These are phyloP conservation scores for Boletus hoseneyae DNA, from an alignment of 1,284 basidiomycete species.

Conservation along the genomic window DNA sequence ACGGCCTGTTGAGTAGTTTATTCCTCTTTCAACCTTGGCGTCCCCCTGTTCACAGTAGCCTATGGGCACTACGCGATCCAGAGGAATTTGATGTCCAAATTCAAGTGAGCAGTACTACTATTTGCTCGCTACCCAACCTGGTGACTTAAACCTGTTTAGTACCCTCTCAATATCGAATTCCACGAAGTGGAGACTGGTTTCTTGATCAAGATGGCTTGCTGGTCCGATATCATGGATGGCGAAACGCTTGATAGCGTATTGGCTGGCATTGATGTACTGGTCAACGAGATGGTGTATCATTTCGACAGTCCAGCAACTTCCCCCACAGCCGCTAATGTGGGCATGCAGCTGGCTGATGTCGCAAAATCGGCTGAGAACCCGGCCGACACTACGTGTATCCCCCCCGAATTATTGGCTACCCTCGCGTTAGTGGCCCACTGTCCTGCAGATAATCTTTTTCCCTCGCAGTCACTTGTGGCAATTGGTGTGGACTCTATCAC, in stretches of 20 bases:
- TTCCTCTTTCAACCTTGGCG: constrained; percentile 45
- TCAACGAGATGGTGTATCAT: constrained; percentile 30
- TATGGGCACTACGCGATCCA: constrained; percentile 38
- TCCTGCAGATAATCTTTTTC: constrained; percentile 25
- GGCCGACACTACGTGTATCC: constrained; percentile 3
- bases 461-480: constrained; percentile 36
- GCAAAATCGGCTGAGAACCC: not conserved
- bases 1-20: constrained; percentile 42
- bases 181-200: constrained; percentile 35
- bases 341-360: not conserved
- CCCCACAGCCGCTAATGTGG: not conserved
- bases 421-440: constrained; percentile 26
- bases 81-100: constrained; percentile 36
- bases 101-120: constrained; percentile 33
- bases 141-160: constrained; percentile 30
- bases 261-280: constrained; percentile 27
- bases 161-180: constrained; percentile 46
- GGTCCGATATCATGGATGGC: constrained; percentile 29
- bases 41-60: constrained; percentile 5
- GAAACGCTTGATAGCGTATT: constrained; percentile 27
- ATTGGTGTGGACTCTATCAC: constrained; percentile 54
- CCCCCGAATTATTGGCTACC: constrained; percentile 19
- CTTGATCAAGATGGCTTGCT: constrained; percentile 38
- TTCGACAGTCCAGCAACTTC: constrained; percentile 22
- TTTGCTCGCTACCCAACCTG: not conserved